Conservation (phyloP, 2,329 filamentous ascomycete genomes). For the Botryotinia calthae region DNA sequence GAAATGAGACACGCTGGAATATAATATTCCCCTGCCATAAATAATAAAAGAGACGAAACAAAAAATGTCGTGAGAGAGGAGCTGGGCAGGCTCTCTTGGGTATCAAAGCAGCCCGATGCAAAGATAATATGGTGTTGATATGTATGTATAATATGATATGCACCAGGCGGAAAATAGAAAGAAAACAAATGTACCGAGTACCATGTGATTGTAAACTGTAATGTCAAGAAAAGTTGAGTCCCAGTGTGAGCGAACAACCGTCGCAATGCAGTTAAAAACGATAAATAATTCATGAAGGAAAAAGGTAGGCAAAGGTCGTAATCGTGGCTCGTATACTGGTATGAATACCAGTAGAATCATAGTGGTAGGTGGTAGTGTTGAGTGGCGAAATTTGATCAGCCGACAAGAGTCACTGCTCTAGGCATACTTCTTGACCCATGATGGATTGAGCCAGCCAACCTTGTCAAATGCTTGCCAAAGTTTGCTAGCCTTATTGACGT, state of each 20-base stretch:
- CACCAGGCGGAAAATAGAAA: constrained; percentile 25
- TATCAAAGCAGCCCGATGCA: constrained; percentile 38
- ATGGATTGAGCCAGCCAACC: constrained; percentile 69
- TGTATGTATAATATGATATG: constrained; percentile 23
- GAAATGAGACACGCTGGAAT: neutral
- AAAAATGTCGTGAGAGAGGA: constrained; percentile 30
- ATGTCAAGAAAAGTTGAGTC: constrained; percentile 28
- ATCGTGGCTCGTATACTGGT: constrained; percentile 14
- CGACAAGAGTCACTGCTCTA: constrained; percentile 20
- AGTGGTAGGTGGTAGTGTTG: constrained; percentile 2
- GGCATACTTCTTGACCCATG: constrained; percentile 31
- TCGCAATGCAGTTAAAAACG: constrained; percentile 28
- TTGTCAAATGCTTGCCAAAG: constrained; percentile 86
- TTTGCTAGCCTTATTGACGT: constrained; percentile 95
- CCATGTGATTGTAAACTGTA: constrained; percentile 22
- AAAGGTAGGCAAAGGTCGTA: constrained; percentile 3
- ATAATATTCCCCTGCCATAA: constrained; percentile 5
- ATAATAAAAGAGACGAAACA: constrained; percentile 17
- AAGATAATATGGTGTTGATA: constrained; percentile 21
- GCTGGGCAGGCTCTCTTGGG: constrained; percentile 38
- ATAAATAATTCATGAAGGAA: neutral
- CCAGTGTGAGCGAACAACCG: constrained; percentile 27
- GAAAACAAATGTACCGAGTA: constrained; percentile 8
- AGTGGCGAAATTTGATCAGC: constrained; percentile 17
- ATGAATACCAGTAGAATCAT: neutral